Percentiles rank a stretch among this genome's conserved stretches.
Evolutionary conservation across 2,329 filamentous ascomycete genomes (phyloP).

Genomic region (Penicillium corylophilum): DNA sequence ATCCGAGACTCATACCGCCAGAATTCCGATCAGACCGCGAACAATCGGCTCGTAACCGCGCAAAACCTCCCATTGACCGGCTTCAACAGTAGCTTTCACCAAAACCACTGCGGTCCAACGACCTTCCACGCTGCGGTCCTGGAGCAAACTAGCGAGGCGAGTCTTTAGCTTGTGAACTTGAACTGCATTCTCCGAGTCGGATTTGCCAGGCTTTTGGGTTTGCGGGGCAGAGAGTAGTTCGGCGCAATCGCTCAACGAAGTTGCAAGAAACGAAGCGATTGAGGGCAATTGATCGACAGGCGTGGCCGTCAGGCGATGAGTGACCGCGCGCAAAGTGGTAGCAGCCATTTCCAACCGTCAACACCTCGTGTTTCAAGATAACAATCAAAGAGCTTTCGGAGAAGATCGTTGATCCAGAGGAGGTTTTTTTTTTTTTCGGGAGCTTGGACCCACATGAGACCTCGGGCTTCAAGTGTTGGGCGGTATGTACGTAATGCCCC

Average conservation of each 20-base stretch:
- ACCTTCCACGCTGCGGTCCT: conserved; percentile 71
- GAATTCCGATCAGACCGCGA: conserved; percentile 67
- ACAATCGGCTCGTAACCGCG: conserved; percentile 74
- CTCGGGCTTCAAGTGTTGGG: no score
- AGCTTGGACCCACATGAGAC: conserved; percentile 35
- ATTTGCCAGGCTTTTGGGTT: conserved; percentile 58
- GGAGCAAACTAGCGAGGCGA: conserved; percentile 72
- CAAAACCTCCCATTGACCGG: conserved; percentile 80
- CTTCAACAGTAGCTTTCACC: conserved; percentile 77
- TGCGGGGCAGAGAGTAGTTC: conserved; percentile 63
- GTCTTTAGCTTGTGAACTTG: conserved; percentile 80
- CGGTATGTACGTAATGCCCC: conserved; percentile 24
- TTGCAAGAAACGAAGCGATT: conserved; percentile 67
- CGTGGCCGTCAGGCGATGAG: conserved; percentile 63
- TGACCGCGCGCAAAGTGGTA: conserved; percentile 43
- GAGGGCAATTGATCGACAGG: conserved; percentile 71
- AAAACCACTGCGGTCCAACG: conserved; percentile 76
- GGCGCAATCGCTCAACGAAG: conserved; percentile 54
- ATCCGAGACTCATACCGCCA: conserved; percentile 57
- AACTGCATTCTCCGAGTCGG: conserved; percentile 64
- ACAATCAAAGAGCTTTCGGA: background rate
- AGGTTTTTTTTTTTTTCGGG: conserved; percentile 29
- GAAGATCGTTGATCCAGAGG: conserved; percentile 5
- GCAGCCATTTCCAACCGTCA: conserved; percentile 24
- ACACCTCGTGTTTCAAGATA: conserved; percentile 1